Evolutionary conservation across 257 asterid species (phyloP).

Genomic region (Penstemon barbatus): DNA sequence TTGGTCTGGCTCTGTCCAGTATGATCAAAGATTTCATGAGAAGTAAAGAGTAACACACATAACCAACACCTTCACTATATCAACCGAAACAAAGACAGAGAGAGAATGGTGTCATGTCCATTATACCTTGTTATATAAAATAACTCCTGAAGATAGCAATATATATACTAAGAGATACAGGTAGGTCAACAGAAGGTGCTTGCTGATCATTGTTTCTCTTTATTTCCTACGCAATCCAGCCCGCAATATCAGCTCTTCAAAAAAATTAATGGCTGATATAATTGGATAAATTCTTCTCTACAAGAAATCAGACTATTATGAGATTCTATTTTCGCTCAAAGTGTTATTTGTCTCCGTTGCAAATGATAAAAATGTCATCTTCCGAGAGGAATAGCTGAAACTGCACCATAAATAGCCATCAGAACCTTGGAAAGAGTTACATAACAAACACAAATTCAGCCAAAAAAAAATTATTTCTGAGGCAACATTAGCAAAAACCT

Average conservation of each 20-base stretch:
- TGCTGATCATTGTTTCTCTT: slow-evolving; percentile 65
- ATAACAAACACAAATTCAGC: neutral
- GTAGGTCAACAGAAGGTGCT: slow-evolving; percentile 79
- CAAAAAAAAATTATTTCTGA: too few species aligned
- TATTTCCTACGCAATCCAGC: slow-evolving; percentile 25
- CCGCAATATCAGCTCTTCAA: neutral
- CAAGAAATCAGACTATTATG: slow-evolving; percentile 25
- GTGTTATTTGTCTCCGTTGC: slow-evolving; percentile 30
- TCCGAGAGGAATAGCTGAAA: slow-evolving; percentile 24
- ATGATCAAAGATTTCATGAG: too few species aligned
- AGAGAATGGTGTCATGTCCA: neutral
- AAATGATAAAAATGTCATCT: slow-evolving; percentile 24
- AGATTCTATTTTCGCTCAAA: slow-evolving; percentile 33
- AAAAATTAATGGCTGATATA: slow-evolving; percentile 1
- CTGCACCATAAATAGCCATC: slow-evolving; percentile 22
- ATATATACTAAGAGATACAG: slow-evolving; percentile 75
- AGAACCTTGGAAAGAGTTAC: slow-evolving; percentile 31
- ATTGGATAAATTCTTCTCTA: slow-evolving; percentile 18
- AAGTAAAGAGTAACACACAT: neutral
- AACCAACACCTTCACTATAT: neutral
- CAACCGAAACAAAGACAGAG: slow-evolving; percentile 16
- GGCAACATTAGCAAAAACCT: too few species aligned
- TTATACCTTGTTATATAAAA: slow-evolving; percentile 88
- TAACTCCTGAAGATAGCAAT: slow-evolving; percentile 85
- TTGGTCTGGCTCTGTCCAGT: too few species aligned